A percentile compares a stretch with the other conserved stretches of the same genome.
phyloP scores from a whole-genome alignment of 768 basidiomycete genomes.

The Suillus discolor region DNA sequence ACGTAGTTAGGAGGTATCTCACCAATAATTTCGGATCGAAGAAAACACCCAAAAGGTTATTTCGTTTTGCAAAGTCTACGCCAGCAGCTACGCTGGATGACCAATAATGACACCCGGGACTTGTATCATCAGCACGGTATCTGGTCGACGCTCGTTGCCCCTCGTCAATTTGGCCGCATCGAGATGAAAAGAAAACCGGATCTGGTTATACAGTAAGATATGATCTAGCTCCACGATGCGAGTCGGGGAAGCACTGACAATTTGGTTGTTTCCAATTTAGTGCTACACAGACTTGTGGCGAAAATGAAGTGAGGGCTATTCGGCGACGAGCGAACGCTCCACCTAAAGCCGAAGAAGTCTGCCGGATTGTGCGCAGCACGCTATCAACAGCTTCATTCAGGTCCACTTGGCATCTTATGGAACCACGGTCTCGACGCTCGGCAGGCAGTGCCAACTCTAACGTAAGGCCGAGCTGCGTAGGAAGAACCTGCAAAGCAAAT shows the following conservation, averaged over 20 bases:
- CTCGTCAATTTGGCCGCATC: slow-evolving; percentile 67
- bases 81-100: slow-evolving; percentile 81
- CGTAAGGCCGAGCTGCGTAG: slow-evolving; percentile 68
- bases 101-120: slow-evolving; percentile 50
- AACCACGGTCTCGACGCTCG: slow-evolving; percentile 40
- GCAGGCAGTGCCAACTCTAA: slow-evolving; percentile 84
- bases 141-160: slow-evolving; percentile 42
- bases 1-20: slow-evolving; percentile 26
- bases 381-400: slow-evolving; percentile 85
- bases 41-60: slow-evolving; percentile 92
- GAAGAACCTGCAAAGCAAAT: slow-evolving; percentile 49
- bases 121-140: slow-evolving; percentile 35
- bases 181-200: slow-evolving; percentile 93
- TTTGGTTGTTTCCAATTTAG: slow-evolving; percentile 99
- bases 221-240: slow-evolving; percentile 2
- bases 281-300: slow-evolving; percentile 85
- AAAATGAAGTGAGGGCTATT: slow-evolving; percentile 91
- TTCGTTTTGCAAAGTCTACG: slow-evolving; percentile 89
- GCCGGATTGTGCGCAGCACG: slow-evolving; percentile 81
- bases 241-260: slow-evolving; percentile 57
- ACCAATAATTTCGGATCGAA: slow-evolving; percentile 88
- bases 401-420: slow-evolving; percentile 57
- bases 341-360: slow-evolving; percentile 55
- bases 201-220: slow-evolving; percentile 46
- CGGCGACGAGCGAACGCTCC: slow-evolving; percentile 63